A percentile compares a stretch with the other conserved stretches of the same genome.
phyloP scores from a whole-genome alignment of 495 filamentous ascomycete genomes.

The Copromyces sp. region DNA sequence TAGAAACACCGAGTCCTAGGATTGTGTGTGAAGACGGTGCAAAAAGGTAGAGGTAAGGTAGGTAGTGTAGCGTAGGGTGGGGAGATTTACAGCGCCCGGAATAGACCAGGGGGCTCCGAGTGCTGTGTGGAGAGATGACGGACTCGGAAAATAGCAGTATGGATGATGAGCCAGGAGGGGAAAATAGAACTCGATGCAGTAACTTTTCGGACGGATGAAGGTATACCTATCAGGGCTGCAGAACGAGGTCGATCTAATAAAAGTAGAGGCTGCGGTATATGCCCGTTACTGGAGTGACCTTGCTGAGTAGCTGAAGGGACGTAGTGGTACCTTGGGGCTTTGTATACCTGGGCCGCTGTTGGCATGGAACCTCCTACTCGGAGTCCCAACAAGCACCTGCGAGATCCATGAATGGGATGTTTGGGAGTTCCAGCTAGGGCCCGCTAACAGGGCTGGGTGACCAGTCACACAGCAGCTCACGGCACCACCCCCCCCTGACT shows the following conservation, averaged over 20 bases:
- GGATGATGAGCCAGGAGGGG: constrained; percentile 7
- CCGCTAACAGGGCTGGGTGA: constrained; percentile 12
- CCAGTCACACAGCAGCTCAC: constrained; percentile 16
- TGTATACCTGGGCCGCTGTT: not conserved
- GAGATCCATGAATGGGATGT: not conserved
- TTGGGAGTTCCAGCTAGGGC: constrained; percentile 7
- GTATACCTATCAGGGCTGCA: constrained; percentile 14
- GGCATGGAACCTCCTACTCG: not conserved
- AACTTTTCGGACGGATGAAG: not conserved
- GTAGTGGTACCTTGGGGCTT: not conserved
- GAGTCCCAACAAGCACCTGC: not conserved
- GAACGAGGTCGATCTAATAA: constrained; percentile 12
- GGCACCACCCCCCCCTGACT: not conserved
- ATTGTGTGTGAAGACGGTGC: not conserved
- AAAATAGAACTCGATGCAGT: constrained; percentile 18
- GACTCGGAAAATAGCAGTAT: constrained; percentile 10
- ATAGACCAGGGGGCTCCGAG: not conserved
- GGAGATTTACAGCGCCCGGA: not conserved
- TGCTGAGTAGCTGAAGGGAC: not conserved
- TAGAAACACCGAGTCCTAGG: not conserved
- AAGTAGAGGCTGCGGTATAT: constrained; percentile 13
- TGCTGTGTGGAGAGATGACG: constrained; percentile 5
- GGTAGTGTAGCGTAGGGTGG: not conserved
- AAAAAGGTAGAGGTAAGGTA: not conserved
- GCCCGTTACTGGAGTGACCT: constrained; percentile 7